Conservation (phyloP, 768 basidiomycete species). For the Tulasnella sp. region DNA sequence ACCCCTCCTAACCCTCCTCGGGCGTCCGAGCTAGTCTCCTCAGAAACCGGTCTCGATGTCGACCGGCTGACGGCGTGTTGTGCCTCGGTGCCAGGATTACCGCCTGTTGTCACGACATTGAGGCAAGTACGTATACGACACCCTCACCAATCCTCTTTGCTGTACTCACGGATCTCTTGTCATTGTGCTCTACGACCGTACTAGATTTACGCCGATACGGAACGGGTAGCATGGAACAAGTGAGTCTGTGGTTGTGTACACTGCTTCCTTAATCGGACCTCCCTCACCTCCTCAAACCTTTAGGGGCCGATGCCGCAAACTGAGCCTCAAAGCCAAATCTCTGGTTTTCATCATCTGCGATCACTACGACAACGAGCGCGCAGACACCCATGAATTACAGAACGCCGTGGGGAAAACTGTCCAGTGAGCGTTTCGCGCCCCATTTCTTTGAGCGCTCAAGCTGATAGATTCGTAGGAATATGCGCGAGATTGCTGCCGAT, state of each 20-base stretch:
- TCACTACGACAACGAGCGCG: constrained; percentile 3
- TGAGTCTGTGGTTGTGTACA: neutral
- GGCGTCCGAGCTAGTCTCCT: too few relatives aligned
- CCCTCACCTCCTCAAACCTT: neutral
- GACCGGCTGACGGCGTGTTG: too few relatives aligned
- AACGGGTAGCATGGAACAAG: neutral
- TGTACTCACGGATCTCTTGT: too few relatives aligned
- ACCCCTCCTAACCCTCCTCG: too few relatives aligned
- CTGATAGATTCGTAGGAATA: too few relatives aligned
- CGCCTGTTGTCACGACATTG: too few relatives aligned
- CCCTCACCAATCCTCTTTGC: too few relatives aligned
- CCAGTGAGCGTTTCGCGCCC: neutral
- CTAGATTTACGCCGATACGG: too few relatives aligned
- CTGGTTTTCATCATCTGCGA: neutral
- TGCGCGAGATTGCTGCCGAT: too few relatives aligned
- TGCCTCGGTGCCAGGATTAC: neutral
- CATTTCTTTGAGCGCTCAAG: too few relatives aligned
- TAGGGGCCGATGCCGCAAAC: neutral
- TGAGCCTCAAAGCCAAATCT: neutral
- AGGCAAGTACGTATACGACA: too few relatives aligned
- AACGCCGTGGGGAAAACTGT: neutral
- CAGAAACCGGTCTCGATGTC: neutral
- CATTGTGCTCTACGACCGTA: too few relatives aligned
- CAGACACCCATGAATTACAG: neutral
- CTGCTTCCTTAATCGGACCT: neutral